Evolutionary conservation across 116 monocot species (phyloP).

Genomic region (Cymodocea nodosa): DNA sequence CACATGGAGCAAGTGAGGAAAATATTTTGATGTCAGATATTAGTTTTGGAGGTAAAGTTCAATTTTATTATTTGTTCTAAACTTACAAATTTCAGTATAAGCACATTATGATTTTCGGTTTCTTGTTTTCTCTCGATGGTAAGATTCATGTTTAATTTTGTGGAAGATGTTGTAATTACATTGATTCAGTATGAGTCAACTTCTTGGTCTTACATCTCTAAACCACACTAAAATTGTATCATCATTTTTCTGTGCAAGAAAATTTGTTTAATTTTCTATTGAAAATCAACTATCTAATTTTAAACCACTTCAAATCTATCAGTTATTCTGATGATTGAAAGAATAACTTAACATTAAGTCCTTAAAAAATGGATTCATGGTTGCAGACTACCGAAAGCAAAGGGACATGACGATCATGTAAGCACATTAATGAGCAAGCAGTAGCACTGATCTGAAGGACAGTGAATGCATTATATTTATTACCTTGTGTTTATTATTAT

Average conservation of each 20-base stretch:
- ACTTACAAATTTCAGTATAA: not conserved
- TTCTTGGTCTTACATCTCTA: not conserved
- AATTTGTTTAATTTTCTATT: too few relatives aligned
- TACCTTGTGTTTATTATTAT: not conserved
- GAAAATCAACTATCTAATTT: too few relatives aligned
- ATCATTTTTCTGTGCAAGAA: not conserved
- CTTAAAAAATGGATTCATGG: too few relatives aligned
- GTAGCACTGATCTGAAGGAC: too few relatives aligned
- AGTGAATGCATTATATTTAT: not conserved
- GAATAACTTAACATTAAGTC: too few relatives aligned
- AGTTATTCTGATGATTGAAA: too few relatives aligned
- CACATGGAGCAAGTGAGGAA: slow-evolving; percentile 8
- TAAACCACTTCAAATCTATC: too few relatives aligned
- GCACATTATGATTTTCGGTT: not conserved
- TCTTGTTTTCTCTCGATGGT: too few relatives aligned
- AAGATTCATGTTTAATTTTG: too few relatives aligned
- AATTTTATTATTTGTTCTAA: not conserved
- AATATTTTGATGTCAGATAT: slow-evolving; percentile 14
- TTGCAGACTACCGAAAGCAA: too few relatives aligned
- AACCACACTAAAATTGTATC: not conserved
- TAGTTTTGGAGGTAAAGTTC: slow-evolving; percentile 25
- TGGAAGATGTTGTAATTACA: not conserved
- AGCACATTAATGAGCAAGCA: too few relatives aligned
- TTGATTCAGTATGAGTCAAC: not conserved
- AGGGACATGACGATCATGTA: too few relatives aligned